Conservation (phyloP, 1,284 basidiomycete genomes). For the Entoloma clypeatum region DNA sequence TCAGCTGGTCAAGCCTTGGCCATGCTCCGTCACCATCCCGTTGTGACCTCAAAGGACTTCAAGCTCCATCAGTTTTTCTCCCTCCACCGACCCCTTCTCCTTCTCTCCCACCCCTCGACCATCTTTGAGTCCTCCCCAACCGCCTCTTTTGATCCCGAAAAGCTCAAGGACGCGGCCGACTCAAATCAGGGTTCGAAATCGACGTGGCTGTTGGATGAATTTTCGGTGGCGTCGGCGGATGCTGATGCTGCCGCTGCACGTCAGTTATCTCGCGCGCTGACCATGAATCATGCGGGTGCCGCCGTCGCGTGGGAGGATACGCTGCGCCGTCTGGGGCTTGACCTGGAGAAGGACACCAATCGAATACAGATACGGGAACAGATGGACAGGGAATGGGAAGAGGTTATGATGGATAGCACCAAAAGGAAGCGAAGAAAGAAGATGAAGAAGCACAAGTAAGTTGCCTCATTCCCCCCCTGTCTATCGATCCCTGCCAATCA, state of each 20-base stretch:
- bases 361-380: constrained; percentile 46
- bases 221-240: constrained; percentile 53
- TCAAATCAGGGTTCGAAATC: constrained; percentile 7
- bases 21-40: constrained; percentile 39
- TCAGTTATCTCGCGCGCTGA: constrained; percentile 64
- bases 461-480: constrained; percentile 16
- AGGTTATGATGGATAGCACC: constrained; percentile 70
- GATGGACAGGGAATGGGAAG: constrained; percentile 54
- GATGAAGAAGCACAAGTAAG: constrained; percentile 90
- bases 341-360: constrained; percentile 42
- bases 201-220: constrained; percentile 40
- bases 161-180: constrained; percentile 9
- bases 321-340: constrained; percentile 56
- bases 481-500: constrained; percentile 10
- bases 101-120: constrained; percentile 53
- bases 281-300: constrained; percentile 59
- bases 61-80: constrained; percentile 79
- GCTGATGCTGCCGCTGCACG: constrained; percentile 74
- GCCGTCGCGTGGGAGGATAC: constrained; percentile 61
- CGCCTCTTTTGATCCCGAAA: constrained; percentile 9
- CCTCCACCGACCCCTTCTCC: constrained; percentile 67
- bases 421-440: constrained; percentile 82
- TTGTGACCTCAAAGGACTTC: constrained; percentile 60
- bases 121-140: constrained; percentile 51
- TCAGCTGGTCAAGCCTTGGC: constrained; percentile 3